phyloP scores from a whole-genome alignment of 208 protist species.

The Leptomonas pyrrhocoris region DNA sequence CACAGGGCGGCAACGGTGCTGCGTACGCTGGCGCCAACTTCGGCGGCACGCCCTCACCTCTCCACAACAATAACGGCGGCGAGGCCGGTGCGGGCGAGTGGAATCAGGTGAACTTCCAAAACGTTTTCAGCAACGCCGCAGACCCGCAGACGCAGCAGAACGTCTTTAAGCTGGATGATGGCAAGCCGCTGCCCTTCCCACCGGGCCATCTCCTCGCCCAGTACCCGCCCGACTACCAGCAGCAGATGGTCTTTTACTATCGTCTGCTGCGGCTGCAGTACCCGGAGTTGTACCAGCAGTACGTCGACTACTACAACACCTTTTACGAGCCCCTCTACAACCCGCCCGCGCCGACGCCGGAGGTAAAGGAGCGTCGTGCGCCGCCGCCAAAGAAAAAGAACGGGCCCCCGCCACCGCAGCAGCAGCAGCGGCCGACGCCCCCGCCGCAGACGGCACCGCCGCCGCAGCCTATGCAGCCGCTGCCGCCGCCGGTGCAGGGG shows the following conservation, averaged over 20 bases:
- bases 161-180: slow-evolving; percentile 27
- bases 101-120: slow-evolving; percentile 34
- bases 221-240: slow-evolving; percentile 58
- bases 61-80: neutral
- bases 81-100: slow-evolving; percentile 2
- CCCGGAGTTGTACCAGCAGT: slow-evolving; percentile 62
- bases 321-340: slow-evolving; percentile 54
- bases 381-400: slow-evolving; percentile 16
- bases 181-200: slow-evolving; percentile 49
- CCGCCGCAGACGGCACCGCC: slow-evolving; percentile 1
- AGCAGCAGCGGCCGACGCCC: neutral
- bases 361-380: slow-evolving; percentile 1
- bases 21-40: neutral
- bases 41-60: neutral
- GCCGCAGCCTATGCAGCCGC: neutral
- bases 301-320: slow-evolving; percentile 54
- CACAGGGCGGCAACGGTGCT: neutral
- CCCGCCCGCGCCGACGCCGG: slow-evolving; percentile 6
- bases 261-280: slow-evolving; percentile 47
- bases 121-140: slow-evolving; percentile 21
- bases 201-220: slow-evolving; percentile 46
- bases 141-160: slow-evolving; percentile 19
- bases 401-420: slow-evolving; percentile 1
- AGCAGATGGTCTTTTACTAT: slow-evolving; percentile 57
- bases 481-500: slow-evolving; percentile 9